Evolutionary conservation across 345 rosid species (phyloP).

Genomic region (Viola odorata): DNA sequence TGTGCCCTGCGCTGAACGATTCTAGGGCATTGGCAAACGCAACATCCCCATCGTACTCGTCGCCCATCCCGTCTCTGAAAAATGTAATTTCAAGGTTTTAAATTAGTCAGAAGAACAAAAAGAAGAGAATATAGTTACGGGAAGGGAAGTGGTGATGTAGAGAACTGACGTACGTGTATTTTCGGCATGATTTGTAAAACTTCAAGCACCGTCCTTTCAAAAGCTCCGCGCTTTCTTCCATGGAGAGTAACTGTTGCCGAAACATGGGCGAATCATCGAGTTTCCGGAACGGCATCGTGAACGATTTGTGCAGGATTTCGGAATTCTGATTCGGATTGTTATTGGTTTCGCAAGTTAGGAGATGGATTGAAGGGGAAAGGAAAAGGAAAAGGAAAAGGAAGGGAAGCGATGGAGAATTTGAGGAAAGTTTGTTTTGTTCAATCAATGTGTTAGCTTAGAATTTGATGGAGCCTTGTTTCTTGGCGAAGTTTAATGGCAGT

Average conservation of each 20-base stretch:
- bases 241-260: constrained; percentile 61
- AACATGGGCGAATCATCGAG: constrained; percentile 91
- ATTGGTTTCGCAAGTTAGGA: background rate
- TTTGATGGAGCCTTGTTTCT: background rate
- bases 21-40: constrained; percentile 69
- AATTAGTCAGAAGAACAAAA: background rate
- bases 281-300: constrained; percentile 52
- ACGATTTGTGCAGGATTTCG: background rate
- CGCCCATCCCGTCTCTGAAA: constrained; percentile 65
- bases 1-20: constrained; percentile 63
- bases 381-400: background rate
- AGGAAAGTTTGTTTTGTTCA: too few relatives aligned
- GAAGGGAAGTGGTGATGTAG: background rate
- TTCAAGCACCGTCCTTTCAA: constrained; percentile 49
- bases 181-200: constrained; percentile 62
- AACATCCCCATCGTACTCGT: constrained; percentile 48
- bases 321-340: background rate
- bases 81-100: background rate
- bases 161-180: constrained; percentile 46
- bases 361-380: background rate
- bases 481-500: constrained; percentile 55
- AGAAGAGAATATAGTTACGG: background rate
- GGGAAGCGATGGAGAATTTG: constrained; percentile 8
- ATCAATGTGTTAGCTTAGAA: background rate
- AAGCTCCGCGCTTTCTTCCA: constrained; percentile 61